phyloP scores from a whole-genome alignment of 2,329 filamentous ascomycete species.

The Beauveria australis region DNA sequence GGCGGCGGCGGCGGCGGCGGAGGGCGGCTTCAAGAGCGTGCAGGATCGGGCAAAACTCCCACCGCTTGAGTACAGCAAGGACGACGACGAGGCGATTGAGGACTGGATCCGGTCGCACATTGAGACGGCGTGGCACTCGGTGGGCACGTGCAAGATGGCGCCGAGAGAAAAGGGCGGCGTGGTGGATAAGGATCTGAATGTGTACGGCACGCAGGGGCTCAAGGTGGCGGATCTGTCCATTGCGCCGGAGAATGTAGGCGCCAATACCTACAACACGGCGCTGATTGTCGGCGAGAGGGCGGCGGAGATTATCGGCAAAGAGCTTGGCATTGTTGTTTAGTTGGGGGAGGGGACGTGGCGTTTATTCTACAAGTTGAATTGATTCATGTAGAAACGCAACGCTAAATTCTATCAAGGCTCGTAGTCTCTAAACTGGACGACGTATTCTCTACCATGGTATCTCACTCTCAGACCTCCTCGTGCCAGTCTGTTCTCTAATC shows the following conservation, averaged over 20 bases:
- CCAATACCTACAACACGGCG: constrained; percentile 40
- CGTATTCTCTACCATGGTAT: background rate
- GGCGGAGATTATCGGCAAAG: constrained; percentile 29
- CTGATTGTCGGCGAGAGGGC: constrained; percentile 39
- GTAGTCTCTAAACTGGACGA: background rate
- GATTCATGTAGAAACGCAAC: background rate
- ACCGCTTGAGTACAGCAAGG: constrained; percentile 36
- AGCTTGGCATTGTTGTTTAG: constrained; percentile 20
- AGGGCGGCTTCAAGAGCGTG: constrained; percentile 26
- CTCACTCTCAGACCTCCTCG: background rate
- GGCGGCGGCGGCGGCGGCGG: background rate
- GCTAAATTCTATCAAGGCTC: background rate
- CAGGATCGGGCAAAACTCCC: constrained; percentile 23
- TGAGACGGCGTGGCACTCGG: constrained; percentile 32
- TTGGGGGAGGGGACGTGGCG: too few species aligned
- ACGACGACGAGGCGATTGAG: constrained; percentile 39
- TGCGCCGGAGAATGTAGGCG: constrained; percentile 29
- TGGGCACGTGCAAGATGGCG: constrained; percentile 36
- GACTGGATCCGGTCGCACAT: constrained; percentile 29
- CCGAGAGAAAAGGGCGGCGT: constrained; percentile 29
- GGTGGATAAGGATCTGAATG: constrained; percentile 31
- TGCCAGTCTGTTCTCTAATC: too few species aligned
- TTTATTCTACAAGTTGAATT: background rate
- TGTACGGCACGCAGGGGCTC: constrained; percentile 31
- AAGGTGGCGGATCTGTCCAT: constrained; percentile 25